Percentiles rank a stretch among this genome's conserved stretches.
Evolutionary conservation across 2,329 filamentous ascomycete species (phyloP).

Genomic region (Monilinia vaccinii-corymbosi): DNA sequence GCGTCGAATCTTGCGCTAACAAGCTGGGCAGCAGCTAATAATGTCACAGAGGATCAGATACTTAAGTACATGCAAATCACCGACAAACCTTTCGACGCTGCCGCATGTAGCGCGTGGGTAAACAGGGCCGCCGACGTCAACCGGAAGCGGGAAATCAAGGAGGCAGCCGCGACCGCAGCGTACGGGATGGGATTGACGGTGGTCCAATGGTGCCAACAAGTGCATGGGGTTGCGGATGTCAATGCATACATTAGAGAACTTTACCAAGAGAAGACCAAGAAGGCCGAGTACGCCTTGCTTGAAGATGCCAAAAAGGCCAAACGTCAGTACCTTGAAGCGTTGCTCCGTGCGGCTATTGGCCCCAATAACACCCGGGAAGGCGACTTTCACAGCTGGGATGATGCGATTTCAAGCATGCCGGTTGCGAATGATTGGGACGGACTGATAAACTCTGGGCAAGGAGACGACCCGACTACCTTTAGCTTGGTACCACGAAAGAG

Average conservation of each 20-base stretch:
- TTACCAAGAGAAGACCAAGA: too few relatives aligned
- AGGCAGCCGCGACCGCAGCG: background rate
- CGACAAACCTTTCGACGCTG: background rate
- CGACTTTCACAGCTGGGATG: background rate
- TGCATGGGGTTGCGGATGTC: background rate
- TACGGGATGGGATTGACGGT: background rate
- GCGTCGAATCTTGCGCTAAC: background rate
- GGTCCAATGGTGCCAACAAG: background rate
- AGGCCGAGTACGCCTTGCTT: background rate
- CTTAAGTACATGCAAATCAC: background rate
- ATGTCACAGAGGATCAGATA: background rate
- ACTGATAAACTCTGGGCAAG: background rate
- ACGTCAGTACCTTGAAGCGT: fast-evolving
- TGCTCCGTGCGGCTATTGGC: background rate
- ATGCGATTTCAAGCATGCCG: background rate
- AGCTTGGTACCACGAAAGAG: background rate
- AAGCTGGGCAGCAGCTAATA: background rate
- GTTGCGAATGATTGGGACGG: background rate
- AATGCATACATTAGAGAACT: background rate
- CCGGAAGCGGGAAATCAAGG: background rate
- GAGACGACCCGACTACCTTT: background rate
- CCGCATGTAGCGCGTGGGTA: background rate
- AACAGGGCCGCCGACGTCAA: background rate
- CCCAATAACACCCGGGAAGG: background rate
- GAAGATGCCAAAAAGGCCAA: background rate